Percentiles rank a stretch among this genome's conserved stretches.
These are phyloP conservation scores for Sphaerostilbella broomeana DNA, from an alignment of 2,329 filamentous ascomycete genomes.

Conservation along the genomic window DNA sequence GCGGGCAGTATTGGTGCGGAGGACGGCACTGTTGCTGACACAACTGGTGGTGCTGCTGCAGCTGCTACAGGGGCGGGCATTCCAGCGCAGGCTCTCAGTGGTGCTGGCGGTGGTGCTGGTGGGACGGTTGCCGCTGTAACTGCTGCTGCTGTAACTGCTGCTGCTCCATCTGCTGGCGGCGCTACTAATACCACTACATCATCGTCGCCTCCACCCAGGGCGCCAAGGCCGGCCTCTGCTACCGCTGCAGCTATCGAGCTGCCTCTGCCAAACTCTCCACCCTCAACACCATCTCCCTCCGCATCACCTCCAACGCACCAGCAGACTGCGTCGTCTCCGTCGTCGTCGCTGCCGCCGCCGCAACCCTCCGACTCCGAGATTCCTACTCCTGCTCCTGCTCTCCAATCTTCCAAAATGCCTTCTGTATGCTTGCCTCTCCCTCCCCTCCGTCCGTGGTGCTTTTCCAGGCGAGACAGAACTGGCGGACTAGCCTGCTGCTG, in stretches of 20 bases:
- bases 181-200: slow-evolving; percentile 14
- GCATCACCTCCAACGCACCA: slow-evolving; percentile 25
- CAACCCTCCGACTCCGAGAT: slow-evolving; percentile 15
- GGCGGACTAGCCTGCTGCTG: slow-evolving; percentile 14
- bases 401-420: slow-evolving; percentile 44
- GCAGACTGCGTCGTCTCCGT: slow-evolving; percentile 28
- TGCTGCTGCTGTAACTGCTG: background rate
- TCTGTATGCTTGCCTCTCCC: slow-evolving; percentile 40
- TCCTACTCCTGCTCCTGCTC: slow-evolving; percentile 21
- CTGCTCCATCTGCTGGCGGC: background rate
- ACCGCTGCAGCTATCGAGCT: slow-evolving; percentile 27
- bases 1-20: background rate
- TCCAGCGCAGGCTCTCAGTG: too few relatives aligned
- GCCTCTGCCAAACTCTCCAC: slow-evolving; percentile 36
- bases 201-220: slow-evolving; percentile 28
- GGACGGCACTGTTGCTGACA: background rate
- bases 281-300: slow-evolving; percentile 29
- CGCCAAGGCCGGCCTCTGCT: slow-evolving; percentile 10
- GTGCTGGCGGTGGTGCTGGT: too few relatives aligned
- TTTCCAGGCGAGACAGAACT: background rate
- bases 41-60: background rate
- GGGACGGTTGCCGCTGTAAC: too few relatives aligned
- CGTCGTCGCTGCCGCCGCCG: slow-evolving; percentile 19
- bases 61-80: too few relatives aligned
- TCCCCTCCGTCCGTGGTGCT: slow-evolving; percentile 7